Evolutionary conservation across 176 grass and related monocot species (phyloP).

Genomic region (Tillandsia fasciculata): DNA sequence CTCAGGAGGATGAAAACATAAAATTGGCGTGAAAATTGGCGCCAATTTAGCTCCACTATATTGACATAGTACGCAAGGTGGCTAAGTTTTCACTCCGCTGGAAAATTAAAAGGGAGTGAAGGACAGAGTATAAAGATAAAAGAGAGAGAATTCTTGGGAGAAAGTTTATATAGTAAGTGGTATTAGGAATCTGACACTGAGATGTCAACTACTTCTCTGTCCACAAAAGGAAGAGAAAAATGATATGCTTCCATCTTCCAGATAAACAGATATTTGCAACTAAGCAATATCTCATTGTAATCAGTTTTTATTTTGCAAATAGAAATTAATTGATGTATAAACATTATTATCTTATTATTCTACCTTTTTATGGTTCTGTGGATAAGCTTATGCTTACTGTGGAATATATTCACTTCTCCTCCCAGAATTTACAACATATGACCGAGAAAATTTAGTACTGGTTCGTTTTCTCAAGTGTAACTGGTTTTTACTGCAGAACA

Average conservation of each 20-base stretch:
- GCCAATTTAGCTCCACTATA: neutral
- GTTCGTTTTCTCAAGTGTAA: too few relatives aligned
- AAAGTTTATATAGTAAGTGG: neutral
- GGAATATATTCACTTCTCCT: neutral
- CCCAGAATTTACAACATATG: too few relatives aligned
- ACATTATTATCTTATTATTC: neutral
- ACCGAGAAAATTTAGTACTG: too few relatives aligned
- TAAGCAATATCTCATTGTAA: slow-evolving; percentile 23
- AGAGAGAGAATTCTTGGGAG: neutral
- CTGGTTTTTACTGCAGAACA: too few relatives aligned
- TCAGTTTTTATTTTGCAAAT: slow-evolving; percentile 14
- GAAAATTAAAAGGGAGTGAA: neutral
- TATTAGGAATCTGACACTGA: neutral
- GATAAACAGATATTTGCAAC: slow-evolving; percentile 6
- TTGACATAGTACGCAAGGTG: too few relatives aligned
- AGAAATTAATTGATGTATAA: slow-evolving; percentile 16
- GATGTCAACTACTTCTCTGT: neutral
- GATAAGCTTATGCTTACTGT: neutral
- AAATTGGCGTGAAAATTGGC: neutral
- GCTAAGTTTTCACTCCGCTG: too few relatives aligned
- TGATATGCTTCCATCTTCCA: neutral
- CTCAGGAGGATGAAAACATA: slow-evolving; percentile 44
- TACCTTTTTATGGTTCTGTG: neutral
- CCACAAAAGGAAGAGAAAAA: neutral
- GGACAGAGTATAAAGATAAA: neutral